Evolutionary conservation across 352 stramenopile species (phyloP), one percentile per base, ranked within the genome.

Genomic region (Phytophthora sp.): DNA sequence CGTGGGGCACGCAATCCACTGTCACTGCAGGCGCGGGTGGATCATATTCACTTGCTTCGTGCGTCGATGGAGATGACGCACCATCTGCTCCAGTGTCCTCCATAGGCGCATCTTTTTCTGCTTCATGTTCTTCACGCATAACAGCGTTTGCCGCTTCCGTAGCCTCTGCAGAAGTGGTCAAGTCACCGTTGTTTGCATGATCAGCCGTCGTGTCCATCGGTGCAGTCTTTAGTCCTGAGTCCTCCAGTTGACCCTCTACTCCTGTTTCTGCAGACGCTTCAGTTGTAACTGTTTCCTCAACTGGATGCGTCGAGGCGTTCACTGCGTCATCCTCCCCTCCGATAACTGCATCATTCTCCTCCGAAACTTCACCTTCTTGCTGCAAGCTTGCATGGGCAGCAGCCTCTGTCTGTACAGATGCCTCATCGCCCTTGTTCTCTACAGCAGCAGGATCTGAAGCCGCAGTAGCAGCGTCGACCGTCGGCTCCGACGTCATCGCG

Each of bases 21-120:
- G 42, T 20, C 4, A 49, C 1, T 4, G 52, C 13, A 16, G 46
- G 35, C 7, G 56, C 35, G 0, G 59, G 66, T 9, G 51, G 57
- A 29, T 73, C 66, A 18, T 73, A 74, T 33, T 73, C 71, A 26
- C 47, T 59, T 54, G 69, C 63, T 47, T 73, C 52, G 18, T 66
- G 57, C 35, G 50, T 31, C 13, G 56, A 47, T 41, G 56, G 29
- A 21, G 24, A 23, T 23, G 39, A 38, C 3, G 24, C 44, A 26
- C 15, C 20, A 15, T 51, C 36, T n/a, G 9, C 58, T 29, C n/a
- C 21, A 30, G 24, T 26, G 7, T 27, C 24, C 38, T 57, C 44
- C 18, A 30, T 9, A 15, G 30, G 16, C 20, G 11, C 15, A 6
- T 29, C 27, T 33, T 64, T 53, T 20, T n/a, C 50, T 33, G 36